Evolutionary conservation across 768 basidiomycete genomes (phyloP).

Genomic region (Mycena metata): DNA sequence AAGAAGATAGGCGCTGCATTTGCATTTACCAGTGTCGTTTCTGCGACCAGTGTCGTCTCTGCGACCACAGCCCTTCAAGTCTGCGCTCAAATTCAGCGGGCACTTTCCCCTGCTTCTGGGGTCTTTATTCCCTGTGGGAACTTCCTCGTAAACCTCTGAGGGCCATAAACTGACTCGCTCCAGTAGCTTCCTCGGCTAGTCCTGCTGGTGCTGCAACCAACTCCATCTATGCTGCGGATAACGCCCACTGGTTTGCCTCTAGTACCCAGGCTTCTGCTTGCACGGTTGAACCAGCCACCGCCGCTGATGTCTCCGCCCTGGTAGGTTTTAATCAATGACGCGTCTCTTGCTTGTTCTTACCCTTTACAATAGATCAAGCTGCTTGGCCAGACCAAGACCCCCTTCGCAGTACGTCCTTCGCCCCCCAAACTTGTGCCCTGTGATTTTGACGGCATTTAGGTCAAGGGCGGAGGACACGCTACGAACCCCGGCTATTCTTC

Average conservation of each 20-base stretch:
- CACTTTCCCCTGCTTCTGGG: slow-evolving; percentile 58
- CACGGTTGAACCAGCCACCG: slow-evolving; percentile 70
- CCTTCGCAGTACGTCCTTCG: slow-evolving; percentile 65
- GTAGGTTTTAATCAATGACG: slow-evolving; percentile 49
- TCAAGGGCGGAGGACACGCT: slow-evolving; percentile 74
- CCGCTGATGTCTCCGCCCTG: slow-evolving; percentile 62
- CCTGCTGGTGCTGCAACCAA: too few species aligned
- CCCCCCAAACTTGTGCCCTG: too few species aligned
- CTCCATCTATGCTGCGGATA: slow-evolving; percentile 61
- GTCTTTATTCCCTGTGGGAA: slow-evolving; percentile 59
- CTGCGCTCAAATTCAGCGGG: slow-evolving; percentile 53
- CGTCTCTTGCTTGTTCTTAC: not conserved
- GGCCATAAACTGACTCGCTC: not conserved
- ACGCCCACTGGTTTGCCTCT: slow-evolving; percentile 65
- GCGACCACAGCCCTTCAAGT: too few species aligned
- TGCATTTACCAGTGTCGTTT: not conserved
- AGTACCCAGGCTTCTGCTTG: slow-evolving; percentile 62
- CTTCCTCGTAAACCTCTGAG: not conserved
- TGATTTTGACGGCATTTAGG: slow-evolving; percentile 51
- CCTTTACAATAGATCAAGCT: slow-evolving; percentile 58
- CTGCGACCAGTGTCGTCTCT: not conserved
- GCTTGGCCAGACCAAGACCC: slow-evolving; percentile 57
- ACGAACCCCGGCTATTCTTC: slow-evolving; percentile 71
- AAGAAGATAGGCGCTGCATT: not conserved
- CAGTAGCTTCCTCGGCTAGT: slow-evolving; percentile 41